Evolutionary conservation across 495 filamentous ascomycete species (phyloP).

Genomic region (Barbatosphaeria neglecta): DNA sequence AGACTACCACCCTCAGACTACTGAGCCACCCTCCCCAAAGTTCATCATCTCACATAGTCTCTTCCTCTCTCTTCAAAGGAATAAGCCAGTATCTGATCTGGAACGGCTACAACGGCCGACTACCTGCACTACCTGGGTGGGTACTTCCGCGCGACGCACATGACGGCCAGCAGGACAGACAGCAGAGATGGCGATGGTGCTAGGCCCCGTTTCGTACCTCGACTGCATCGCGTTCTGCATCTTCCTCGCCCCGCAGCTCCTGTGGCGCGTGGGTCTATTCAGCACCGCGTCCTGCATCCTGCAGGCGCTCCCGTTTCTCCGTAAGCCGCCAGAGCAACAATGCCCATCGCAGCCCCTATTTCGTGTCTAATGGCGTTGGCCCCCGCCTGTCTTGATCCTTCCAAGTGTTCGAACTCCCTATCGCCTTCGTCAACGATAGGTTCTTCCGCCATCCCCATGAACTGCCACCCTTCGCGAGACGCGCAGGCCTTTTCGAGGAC

Average conservation of each 20-base stretch:
- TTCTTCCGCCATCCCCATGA: slow-evolving; percentile 33
- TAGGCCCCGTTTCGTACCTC: slow-evolving; percentile 55
- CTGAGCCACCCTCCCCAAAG: too few relatives aligned
- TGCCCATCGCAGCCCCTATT: too few relatives aligned
- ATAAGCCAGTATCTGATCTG: too few relatives aligned
- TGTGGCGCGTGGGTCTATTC: slow-evolving; percentile 47
- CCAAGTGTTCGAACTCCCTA: slow-evolving; percentile 46
- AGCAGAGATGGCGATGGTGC: slow-evolving; percentile 29
- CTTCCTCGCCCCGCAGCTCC: slow-evolving; percentile 52
- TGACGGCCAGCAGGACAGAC: background rate
- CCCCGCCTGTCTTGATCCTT: slow-evolving; percentile 1
- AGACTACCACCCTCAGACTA: too few relatives aligned
- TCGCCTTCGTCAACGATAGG: slow-evolving; percentile 43
- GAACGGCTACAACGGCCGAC: too few relatives aligned
- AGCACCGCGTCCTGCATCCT: slow-evolving; percentile 43
- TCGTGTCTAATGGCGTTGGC: too few relatives aligned
- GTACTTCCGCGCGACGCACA: too few relatives aligned
- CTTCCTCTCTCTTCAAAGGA: too few relatives aligned
- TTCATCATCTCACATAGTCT: too few relatives aligned
- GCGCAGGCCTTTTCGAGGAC: slow-evolving; percentile 59
- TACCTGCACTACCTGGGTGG: too few relatives aligned
- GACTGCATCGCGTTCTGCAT: slow-evolving; percentile 59
- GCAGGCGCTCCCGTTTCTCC: slow-evolving; percentile 55
- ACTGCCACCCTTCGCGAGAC: slow-evolving; percentile 49
- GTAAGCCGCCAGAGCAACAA: slow-evolving; percentile 29